A percentile compares a stretch with the other conserved stretches of the same genome.
Evolutionary conservation across 2,329 filamentous ascomycete species (phyloP).

Genomic region (Phialocephala sp.): DNA sequence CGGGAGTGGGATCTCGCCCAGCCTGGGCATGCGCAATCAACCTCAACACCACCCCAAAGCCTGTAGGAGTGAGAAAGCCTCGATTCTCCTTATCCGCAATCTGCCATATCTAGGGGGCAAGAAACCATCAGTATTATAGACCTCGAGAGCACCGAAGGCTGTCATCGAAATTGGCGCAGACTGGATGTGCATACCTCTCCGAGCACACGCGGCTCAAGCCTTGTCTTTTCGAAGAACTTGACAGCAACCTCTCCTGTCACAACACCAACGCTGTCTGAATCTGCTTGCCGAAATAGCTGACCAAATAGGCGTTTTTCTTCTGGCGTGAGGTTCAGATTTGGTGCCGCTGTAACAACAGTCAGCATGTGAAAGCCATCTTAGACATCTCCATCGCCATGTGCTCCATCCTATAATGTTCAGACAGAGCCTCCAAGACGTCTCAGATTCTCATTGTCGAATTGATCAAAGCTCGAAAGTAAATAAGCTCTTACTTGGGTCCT

Average conservation of each 20-base stretch:
- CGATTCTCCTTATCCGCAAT: slow-evolving; percentile 97
- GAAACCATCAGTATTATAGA: slow-evolving; percentile 33
- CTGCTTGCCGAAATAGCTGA: slow-evolving; percentile 90
- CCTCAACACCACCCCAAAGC: slow-evolving; percentile 90
- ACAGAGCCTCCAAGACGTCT: background rate
- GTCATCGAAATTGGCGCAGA: background rate
- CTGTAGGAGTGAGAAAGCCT: slow-evolving; percentile 88
- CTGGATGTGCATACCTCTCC: slow-evolving; percentile 68
- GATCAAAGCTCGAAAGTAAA: slow-evolving; percentile 60
- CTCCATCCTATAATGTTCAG: background rate
- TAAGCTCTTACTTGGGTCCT: slow-evolving; percentile 42
- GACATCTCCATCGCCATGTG: background rate
- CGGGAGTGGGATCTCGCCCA: slow-evolving; percentile 78
- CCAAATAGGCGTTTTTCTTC: slow-evolving; percentile 95
- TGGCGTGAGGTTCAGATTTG: slow-evolving; percentile 81
- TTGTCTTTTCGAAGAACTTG: slow-evolving; percentile 97
- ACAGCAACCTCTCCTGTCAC: slow-evolving; percentile 96
- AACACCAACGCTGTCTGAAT: slow-evolving; percentile 88
- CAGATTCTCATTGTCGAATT: background rate
- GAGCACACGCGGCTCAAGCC: slow-evolving; percentile 81
- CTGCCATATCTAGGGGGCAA: slow-evolving; percentile 83
- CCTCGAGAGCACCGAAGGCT: background rate
- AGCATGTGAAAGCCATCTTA: slow-evolving; percentile 23
- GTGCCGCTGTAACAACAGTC: slow-evolving; percentile 51
- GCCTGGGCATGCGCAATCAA: slow-evolving; percentile 96